These are phyloP conservation scores for Fusarium chlamydosporum DNA, from an alignment of 2,329 filamentous ascomycete species.

Conservation along the genomic window DNA sequence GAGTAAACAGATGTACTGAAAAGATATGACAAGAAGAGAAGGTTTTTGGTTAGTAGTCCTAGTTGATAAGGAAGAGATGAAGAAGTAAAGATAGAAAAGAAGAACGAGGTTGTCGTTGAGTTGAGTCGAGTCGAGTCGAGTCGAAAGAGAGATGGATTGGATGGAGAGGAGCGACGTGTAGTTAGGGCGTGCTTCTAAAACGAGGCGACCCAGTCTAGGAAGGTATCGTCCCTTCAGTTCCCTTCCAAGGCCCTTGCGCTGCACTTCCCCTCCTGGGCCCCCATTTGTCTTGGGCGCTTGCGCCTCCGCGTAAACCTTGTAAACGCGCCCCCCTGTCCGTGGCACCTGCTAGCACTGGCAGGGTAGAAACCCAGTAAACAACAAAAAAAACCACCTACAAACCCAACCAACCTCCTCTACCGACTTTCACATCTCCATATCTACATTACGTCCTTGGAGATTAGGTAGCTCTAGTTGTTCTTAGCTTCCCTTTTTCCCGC, in stretches of 20 bases:
- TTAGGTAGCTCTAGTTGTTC: conserved; percentile 4
- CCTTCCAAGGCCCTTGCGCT: conserved; percentile 39
- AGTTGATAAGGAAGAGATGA: conserved; percentile 21
- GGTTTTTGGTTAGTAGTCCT: conserved; percentile 12
- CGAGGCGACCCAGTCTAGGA: conserved; percentile 46
- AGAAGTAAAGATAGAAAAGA: conserved; percentile 27
- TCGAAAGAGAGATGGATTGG: neutral
- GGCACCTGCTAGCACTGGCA: conserved; percentile 35
- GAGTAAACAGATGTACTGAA: conserved; percentile 8
- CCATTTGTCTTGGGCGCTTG: conserved; percentile 42
- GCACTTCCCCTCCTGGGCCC: conserved; percentile 35
- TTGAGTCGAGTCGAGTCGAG: conserved; percentile 4
- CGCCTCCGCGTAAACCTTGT: conserved; percentile 54
- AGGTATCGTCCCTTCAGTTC: conserved; percentile 48
- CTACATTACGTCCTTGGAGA: conserved; percentile 22
- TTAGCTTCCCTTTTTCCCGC: conserved; percentile 28
- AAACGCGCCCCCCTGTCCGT: conserved; percentile 48
- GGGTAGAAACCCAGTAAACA: conserved; percentile 25
- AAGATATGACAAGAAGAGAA: conserved; percentile 5
- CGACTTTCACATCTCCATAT: conserved; percentile 30
- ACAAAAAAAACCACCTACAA: conserved; percentile 18
- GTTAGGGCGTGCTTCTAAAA: conserved; percentile 48
- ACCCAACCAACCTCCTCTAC: conserved; percentile 29
- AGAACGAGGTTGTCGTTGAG: conserved; percentile 42
- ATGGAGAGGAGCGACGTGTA: conserved; percentile 49